These are phyloP conservation scores for Cucurbita moschata DNA, from an alignment of 306 rosid genomes.

Conservation along the genomic window DNA sequence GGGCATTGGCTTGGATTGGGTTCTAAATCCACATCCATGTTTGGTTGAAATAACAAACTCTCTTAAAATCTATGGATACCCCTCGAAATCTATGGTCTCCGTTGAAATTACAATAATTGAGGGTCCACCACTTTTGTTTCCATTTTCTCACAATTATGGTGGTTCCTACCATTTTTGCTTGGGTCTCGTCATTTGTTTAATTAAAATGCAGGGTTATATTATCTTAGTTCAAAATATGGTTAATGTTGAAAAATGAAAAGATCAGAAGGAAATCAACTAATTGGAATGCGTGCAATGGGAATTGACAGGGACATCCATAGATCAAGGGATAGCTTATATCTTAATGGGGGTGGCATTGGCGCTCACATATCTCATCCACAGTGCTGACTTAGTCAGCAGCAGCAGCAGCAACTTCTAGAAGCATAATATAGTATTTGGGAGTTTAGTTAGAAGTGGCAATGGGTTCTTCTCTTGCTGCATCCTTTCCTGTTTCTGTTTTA, in stretches of 20 bases:
- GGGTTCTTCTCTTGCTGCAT: background rate
- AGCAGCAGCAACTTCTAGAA: constrained; percentile 17
- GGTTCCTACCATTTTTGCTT: too few species aligned
- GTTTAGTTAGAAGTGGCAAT: background rate
- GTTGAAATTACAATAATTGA: too few species aligned
- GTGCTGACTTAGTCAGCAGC: constrained; percentile 24
- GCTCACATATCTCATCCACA: constrained; percentile 70
- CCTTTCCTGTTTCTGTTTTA: background rate
- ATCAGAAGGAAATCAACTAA: background rate
- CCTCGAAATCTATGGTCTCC: too few species aligned
- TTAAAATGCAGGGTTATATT: too few species aligned
- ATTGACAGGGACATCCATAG: constrained; percentile 50
- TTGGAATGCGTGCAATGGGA: background rate
- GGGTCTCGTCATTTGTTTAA: too few species aligned
- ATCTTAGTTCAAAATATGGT: too few species aligned
- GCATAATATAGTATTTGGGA: background rate
- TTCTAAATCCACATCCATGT: too few species aligned
- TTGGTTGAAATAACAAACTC: too few species aligned
- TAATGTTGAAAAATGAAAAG: background rate
- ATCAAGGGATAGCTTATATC: constrained; percentile 73
- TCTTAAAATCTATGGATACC: too few species aligned
- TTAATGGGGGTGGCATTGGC: constrained; percentile 66
- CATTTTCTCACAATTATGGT: too few species aligned
- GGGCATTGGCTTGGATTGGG: background rate
- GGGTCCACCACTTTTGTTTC: too few species aligned